Evolutionary conservation across 1,139 yeast species (phyloP).

Genomic region (Suhomyces bolitotheri): DNA sequence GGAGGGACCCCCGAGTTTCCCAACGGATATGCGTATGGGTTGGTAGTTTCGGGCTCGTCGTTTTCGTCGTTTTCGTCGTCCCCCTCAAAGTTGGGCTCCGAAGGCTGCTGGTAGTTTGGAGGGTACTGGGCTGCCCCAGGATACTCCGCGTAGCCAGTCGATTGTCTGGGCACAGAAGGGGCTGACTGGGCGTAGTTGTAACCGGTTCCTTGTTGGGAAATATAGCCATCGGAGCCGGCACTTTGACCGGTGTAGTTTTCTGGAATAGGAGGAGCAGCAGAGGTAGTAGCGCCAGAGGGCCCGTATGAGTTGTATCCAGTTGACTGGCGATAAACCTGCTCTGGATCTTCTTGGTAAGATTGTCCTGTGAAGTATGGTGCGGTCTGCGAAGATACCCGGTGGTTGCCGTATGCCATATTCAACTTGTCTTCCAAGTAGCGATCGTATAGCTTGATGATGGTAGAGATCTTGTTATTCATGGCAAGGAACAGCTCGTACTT

Average conservation of each 20-base stretch:
- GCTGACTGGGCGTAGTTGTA: conserved; percentile 1
- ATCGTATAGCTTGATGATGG: conserved; percentile 79
- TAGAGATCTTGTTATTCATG: conserved; percentile 78
- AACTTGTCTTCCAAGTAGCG: conserved; percentile 71
- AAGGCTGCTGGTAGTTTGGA: conserved; percentile 12
- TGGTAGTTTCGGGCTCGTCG: not conserved
- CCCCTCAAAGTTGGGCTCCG: conserved; percentile 14
- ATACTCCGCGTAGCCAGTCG: conserved; percentile 1
- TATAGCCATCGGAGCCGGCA: conserved; percentile 3
- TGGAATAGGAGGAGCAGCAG: not conserved
- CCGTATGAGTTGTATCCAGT: conserved; percentile 3
- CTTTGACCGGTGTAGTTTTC: conserved; percentile 3
- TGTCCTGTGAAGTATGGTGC: conserved; percentile 4
- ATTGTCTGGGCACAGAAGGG: not conserved
- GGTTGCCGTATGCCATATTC: conserved; percentile 46
- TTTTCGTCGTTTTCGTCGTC: conserved; percentile 10
- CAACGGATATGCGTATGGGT: not conserved
- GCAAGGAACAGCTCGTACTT: conserved; percentile 74
- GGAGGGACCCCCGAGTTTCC: too few relatives aligned
- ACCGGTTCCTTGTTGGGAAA: conserved; percentile 12
- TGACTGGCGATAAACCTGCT: conserved; percentile 5
- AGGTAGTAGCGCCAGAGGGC: not conserved
- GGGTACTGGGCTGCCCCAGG: not conserved
- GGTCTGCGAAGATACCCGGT: conserved; percentile 17
- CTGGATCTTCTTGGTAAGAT: not conserved